These are phyloP conservation scores for Salix suchowensis DNA, from an alignment of 345 rosid genomes.

Conservation along the genomic window DNA sequence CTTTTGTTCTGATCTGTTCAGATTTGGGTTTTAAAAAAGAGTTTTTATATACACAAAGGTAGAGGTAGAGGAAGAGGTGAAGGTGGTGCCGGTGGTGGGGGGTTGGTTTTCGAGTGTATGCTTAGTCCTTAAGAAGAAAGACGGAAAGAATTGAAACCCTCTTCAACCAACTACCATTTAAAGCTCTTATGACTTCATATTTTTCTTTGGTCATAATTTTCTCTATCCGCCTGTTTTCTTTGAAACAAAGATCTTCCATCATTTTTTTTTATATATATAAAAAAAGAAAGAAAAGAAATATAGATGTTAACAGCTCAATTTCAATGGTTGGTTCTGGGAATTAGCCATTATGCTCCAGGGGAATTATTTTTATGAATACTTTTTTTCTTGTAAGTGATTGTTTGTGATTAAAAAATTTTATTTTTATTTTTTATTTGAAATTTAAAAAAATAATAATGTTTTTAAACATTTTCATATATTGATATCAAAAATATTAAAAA, in stretches of 20 bases:
- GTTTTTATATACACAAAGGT: slow-evolving; percentile 2
- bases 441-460: too few relatives aligned
- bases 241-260: slow-evolving; percentile 5
- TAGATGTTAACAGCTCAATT: background rate
- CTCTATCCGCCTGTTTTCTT: slow-evolving; percentile 14
- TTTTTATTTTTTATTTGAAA: too few relatives aligned
- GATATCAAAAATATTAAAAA: too few relatives aligned
- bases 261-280: background rate
- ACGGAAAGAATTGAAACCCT: slow-evolving; percentile 20
- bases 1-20: slow-evolving; percentile 17
- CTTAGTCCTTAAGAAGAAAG: slow-evolving; percentile 47
- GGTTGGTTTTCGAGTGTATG: slow-evolving; percentile 12
- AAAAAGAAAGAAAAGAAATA: too few relatives aligned
- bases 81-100: background rate
- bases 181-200: slow-evolving; percentile 24
- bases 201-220: slow-evolving; percentile 14
- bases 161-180: slow-evolving; percentile 53
- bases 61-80: background rate
- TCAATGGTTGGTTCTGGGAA: too few relatives aligned
- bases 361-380: too few relatives aligned
- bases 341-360: too few relatives aligned
- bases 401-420: too few relatives aligned
- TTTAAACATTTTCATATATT: too few relatives aligned
- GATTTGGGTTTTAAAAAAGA: slow-evolving; percentile 6
- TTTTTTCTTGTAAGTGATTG: too few relatives aligned